Evolutionary conservation across 2,329 filamentous ascomycete species (phyloP).

Genomic region (Exophiala dermatitidis): DNA sequence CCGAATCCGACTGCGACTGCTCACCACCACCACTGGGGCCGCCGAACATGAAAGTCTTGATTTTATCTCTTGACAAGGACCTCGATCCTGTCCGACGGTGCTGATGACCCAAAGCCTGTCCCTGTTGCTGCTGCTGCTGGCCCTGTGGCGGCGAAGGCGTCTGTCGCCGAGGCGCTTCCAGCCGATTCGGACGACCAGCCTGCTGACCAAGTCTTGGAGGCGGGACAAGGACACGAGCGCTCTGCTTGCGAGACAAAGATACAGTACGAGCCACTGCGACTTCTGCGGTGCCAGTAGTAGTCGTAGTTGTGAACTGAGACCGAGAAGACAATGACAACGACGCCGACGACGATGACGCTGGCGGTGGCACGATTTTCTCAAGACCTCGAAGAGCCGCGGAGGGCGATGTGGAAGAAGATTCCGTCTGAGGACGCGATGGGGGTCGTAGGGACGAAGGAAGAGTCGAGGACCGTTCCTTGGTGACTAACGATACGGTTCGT

Average conservation of each 20-base stretch:
- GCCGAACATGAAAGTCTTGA: conserved; percentile 12
- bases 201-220: conserved; percentile 4
- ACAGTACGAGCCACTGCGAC: conserved; percentile 24
- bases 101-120: conserved; percentile 11
- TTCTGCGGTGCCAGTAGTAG: conserved; percentile 10
- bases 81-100: conserved; percentile 15
- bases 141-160: background rate
- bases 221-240: conserved; percentile 18
- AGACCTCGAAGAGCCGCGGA: conserved; percentile 11
- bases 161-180: conserved; percentile 3
- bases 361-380: conserved; percentile 16
- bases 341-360: conserved; percentile 11
- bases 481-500: background rate
- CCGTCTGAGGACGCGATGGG: background rate
- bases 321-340: background rate
- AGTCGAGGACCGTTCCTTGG: conserved; percentile 18
- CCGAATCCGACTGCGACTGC: background rate
- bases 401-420: background rate
- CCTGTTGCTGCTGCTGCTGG: background rate
- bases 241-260: conserved; percentile 23
- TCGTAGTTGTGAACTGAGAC: background rate
- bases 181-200: conserved; percentile 7
- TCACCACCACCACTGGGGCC: background rate
- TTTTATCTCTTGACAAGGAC: conserved; percentile 10
- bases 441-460: conserved; percentile 11